phyloP scores from a whole-genome alignment of 2,329 filamentous ascomycete species.

The Nigrospora osmanthi region DNA sequence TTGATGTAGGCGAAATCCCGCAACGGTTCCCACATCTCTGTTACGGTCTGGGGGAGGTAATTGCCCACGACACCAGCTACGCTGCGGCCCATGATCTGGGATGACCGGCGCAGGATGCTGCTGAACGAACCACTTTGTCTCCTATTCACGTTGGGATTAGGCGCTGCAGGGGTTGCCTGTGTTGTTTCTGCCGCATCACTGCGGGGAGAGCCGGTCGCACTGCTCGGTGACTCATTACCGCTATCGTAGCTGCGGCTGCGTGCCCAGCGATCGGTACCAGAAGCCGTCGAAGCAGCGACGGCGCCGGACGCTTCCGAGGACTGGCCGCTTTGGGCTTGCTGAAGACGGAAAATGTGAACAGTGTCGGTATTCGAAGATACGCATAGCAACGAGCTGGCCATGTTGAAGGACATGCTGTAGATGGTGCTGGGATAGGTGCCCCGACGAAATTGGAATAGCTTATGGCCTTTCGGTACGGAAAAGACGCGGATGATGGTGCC shows the following conservation, averaged over 20 bases:
- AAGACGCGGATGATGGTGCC: constrained; percentile 97
- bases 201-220: constrained; percentile 33
- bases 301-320: constrained; percentile 25
- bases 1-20: constrained; percentile 97
- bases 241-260: constrained; percentile 48
- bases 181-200: constrained; percentile 37
- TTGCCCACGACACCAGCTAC: constrained; percentile 85
- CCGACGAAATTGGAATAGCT: constrained; percentile 91
- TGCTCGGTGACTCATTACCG: constrained; percentile 42
- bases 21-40: constrained; percentile 94
- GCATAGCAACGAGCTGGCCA: constrained; percentile 84
- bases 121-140: constrained; percentile 71
- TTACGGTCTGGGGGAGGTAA: constrained; percentile 87
- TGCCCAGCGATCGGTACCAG: constrained; percentile 42
- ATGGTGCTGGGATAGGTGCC: constrained; percentile 94
- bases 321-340: constrained; percentile 26
- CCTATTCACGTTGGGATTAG: constrained; percentile 24
- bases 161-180: constrained; percentile 11
- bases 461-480: constrained; percentile 81
- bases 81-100: constrained; percentile 83
- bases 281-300: constrained; percentile 31
- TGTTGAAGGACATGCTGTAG: constrained; percentile 98
- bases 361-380: constrained; percentile 96
- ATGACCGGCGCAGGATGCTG: constrained; percentile 87
- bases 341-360: constrained; percentile 88